Evolutionary conservation across 139 green algal genomes (phyloP).

Genomic region (Spirogloea muscicola): DNA sequence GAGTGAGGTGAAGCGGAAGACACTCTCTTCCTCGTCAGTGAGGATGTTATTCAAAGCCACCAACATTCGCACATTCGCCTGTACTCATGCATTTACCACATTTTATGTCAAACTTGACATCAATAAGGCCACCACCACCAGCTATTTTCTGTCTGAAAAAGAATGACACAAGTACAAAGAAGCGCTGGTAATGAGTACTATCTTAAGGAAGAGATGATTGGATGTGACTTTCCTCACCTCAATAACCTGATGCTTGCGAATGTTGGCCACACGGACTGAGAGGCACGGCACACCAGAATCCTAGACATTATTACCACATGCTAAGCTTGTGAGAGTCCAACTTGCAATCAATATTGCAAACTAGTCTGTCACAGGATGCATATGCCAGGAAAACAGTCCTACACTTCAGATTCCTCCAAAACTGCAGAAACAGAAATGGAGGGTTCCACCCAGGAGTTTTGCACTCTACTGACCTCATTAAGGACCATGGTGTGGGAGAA

Average conservation of each 20-base stretch:
- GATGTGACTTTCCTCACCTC: conserved; percentile 20
- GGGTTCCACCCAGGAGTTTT: no score
- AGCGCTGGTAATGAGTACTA: neutral
- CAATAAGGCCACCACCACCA: conserved; percentile 44
- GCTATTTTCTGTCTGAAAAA: conserved; percentile 20
- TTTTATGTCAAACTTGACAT: neutral
- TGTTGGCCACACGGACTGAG: conserved; percentile 36
- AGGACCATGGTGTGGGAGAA: conserved; percentile 46
- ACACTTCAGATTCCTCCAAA: no score
- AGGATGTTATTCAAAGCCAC: conserved; percentile 39
- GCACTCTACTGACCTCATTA: conserved; percentile 32
- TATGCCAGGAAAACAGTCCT: no score
- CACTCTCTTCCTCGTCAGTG: conserved; percentile 26
- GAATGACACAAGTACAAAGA: conserved; percentile 1
- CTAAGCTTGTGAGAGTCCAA: no score
- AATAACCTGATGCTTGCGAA: conserved; percentile 49
- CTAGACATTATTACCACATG: no score
- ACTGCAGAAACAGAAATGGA: no score
- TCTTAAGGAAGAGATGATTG: neutral
- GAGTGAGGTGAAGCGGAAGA: conserved; percentile 43
- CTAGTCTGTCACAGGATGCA: no score
- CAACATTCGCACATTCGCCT: conserved; percentile 43
- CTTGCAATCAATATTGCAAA: no score
- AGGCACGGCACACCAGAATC: conserved; percentile 41
- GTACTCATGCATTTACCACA: neutral